Base-by-base conservation (phyloP, 2,329 filamentous ascomycete genomes). In the Colletotrichum musae region DNA sequence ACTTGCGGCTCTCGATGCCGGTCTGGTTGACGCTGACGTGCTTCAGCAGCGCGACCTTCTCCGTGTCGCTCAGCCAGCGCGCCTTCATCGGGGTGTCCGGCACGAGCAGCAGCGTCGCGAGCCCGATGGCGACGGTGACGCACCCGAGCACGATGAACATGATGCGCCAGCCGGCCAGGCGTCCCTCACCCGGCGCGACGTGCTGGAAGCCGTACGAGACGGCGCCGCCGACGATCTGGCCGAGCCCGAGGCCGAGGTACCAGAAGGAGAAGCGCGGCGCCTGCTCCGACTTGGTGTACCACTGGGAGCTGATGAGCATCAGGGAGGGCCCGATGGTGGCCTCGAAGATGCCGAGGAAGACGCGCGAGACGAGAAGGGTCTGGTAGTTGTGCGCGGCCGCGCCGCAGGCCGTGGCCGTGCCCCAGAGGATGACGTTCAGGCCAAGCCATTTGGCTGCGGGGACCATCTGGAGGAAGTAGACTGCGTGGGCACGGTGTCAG, bases 381-480 rank as follows among this genome's bases (percentile, higher is more conserved):
- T 76, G 80, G 74, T 89, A 91, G 75, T 85, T 84, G 58, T 83
- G 81, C 15, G 86, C 84, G 3, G 86, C 88, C 0, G 87, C 86
- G 26, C 85, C 86, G 66, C 83, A 85, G 3, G 85, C 84, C 1
- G 86, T 88, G 2, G 86, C 83, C 10, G 89, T 77, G 1, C 88
- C 89, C 89, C 89, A 91, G 64, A 87, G 79, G 6, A 85, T 77
- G 47, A 91, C 86, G 70, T 91, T 91, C 58, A 81, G 73, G 9
- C 85, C 89, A 2, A 92, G 82, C 77, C 88, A 90, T 74, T 91
- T 91, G 9, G 85, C 87, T 1, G 87, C 85, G 6, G 90, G 89
- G 6, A 91, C 80, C 52, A 83, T 84, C 68, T 92, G 89, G 16
- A 92, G 83, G 21, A 91, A 82, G 71, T 86, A 87, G 67, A 84